Evolutionary conservation across 2,329 filamentous ascomycete species (phyloP), one percentile per base, ranked within the genome.

Genomic region (Penicillium sp.): DNA sequence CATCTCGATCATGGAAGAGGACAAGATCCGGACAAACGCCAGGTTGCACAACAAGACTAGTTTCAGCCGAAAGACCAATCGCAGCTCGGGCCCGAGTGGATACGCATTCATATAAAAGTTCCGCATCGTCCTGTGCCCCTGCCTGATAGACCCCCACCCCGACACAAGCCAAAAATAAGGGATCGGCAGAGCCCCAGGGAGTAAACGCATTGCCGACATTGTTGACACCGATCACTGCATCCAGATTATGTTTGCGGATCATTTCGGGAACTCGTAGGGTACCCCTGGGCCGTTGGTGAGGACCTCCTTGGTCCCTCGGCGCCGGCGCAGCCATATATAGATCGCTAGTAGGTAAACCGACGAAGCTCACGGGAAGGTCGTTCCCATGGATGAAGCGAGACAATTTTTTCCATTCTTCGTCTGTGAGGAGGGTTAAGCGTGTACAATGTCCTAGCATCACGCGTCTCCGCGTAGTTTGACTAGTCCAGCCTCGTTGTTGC

Each of bases 181-280:
- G 88, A 73, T 91, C 88, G 39, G 83, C 86, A 19, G 78, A 85
- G 0, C 88, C 88, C 66, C 87, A 84, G 0, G 88, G 88, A 7
- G 88, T 91, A 65, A 91, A 91, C 0, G 88, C 87, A 67, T 91
- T 91, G 19, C 88, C 88, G 14, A 91, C 83, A 65, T 91, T 91
- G 67, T 91, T 91, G 37, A 89, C 80, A 2, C 85, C 83, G 5
- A 91, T 80, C 14, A 85, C 85, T 21, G 81, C 85, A 57, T 85
- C 80, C 3, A 91, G 69, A 0, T 78, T 79, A 58, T 85, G 80
- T 23, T 83, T 75, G 39, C 80, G 77, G 58, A 90, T 87, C 74
- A 91, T 77, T 4, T 83, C 75, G 0, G 83, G 80, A 1, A 90
- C 75, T 44, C 85, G 81, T 16, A 91, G 74, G 0, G 88, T 91